Evolutionary conservation across 768 basidiomycete species (phyloP).

Genomic region (Hydnum rufescens): DNA sequence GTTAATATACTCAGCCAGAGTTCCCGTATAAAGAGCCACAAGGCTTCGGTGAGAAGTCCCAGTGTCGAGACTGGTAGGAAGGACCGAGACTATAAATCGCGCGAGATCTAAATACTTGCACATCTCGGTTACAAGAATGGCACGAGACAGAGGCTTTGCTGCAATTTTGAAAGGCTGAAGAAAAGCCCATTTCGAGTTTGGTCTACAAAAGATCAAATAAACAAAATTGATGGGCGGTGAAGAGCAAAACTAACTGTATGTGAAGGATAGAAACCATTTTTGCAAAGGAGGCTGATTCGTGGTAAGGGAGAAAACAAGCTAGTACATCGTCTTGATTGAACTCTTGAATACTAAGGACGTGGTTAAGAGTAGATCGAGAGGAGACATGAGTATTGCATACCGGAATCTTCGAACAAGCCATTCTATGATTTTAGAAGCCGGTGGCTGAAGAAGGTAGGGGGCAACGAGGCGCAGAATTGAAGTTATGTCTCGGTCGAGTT

Average conservation of each 20-base stretch:
- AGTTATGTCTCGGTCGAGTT: conserved; percentile 41
- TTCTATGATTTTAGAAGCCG: conserved; percentile 69
- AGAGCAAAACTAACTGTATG: conserved; percentile 33
- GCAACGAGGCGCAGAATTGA: conserved; percentile 52
- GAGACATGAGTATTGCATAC: conserved; percentile 23
- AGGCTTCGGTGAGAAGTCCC: conserved; percentile 38
- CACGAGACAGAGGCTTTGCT: conserved; percentile 50
- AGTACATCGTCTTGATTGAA: conserved; percentile 72
- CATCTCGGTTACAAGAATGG: conserved; percentile 61
- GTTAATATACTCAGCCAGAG: conserved; percentile 60
- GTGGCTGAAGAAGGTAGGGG: conserved; percentile 60
- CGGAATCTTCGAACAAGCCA: conserved; percentile 91
- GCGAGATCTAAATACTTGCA: conserved; percentile 46
- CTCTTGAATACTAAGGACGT: conserved; percentile 54
- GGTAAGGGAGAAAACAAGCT: conserved; percentile 77
- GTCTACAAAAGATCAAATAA: conserved; percentile 1
- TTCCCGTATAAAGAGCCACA: conserved; percentile 64
- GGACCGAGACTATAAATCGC: conserved; percentile 44
- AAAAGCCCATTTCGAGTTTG: conserved; percentile 39
- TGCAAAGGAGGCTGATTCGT: conserved; percentile 83
- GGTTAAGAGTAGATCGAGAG: not conserved
- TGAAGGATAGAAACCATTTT: conserved; percentile 81
- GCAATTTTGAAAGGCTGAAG: conserved; percentile 60
- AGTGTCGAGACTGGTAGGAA: conserved; percentile 30
- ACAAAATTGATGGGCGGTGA: not conserved